Evolutionary conservation across 768 basidiomycete species (phyloP), one percentile per base, ranked within the genome.

Genomic region (Auricularia auricula-judae): DNA sequence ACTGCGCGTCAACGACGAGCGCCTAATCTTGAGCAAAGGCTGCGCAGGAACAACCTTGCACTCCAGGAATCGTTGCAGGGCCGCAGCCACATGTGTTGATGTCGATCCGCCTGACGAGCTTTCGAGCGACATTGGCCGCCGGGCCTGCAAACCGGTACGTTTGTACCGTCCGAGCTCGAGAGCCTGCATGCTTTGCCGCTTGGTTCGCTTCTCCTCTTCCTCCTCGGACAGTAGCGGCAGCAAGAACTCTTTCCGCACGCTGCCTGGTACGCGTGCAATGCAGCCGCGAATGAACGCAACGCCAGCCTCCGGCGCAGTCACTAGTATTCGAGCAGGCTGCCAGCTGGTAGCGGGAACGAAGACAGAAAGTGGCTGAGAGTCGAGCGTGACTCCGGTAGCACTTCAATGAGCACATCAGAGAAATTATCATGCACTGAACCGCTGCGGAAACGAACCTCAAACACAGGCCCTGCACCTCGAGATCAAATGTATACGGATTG

Each of bases 401-500:
- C 94, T 98, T 68, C 14, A 63, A 60, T 61, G 2, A 51, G 12
- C 21, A 62, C 62, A 11, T 18, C 59, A 68, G 68, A n/a, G 68
- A 63, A 36, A 51, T 53, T 67, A 56, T 39, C 34, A 61, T 63
- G 62, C 56, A 36, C 29, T 1, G 39, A 44, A 43, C 16, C 36
- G 39, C 12, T 53, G 21, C 36, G 21, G 35, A 43, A 2, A 62
- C 75, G 67, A 66, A 93, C 95, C 93, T 92, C 16, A 98, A 76
- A 3, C 84, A 83, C 43, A 98, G 72, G 68, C 85, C 86, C 65
- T 91, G 86, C 18, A 98, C 75, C 67, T 98, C 93, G 12, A 99
- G 79, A 66, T 95, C 92, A 73, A 98, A 96, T 3, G 91, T 83
- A 73, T 88, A 96, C 1, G 93, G 92, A 73, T 99, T 99, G 64